phyloP scores from a whole-genome alignment of 495 filamentous ascomycete genomes.

The Talaromyces borbonicus region DNA sequence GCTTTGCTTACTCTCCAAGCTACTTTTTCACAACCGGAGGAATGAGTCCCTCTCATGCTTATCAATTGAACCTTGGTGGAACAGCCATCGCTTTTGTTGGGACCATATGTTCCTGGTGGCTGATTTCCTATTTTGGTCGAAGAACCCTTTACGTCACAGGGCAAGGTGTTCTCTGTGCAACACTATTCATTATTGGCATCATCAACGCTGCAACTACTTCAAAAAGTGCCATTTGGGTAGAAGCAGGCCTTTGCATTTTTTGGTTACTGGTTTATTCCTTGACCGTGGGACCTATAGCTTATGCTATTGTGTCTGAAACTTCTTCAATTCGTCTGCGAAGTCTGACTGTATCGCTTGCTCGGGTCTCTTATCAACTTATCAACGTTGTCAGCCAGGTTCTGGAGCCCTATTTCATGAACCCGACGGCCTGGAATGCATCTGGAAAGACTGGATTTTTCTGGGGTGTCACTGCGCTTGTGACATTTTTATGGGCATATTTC shows the following conservation, averaged over 20 bases:
- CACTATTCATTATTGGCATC: slow-evolving; percentile 52
- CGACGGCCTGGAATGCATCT: slow-evolving; percentile 53
- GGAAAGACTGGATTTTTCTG: slow-evolving; percentile 65
- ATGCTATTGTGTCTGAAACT: slow-evolving; percentile 61
- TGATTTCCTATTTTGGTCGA: slow-evolving; percentile 35
- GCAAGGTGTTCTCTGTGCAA: slow-evolving; percentile 31
- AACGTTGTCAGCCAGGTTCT: slow-evolving; percentile 54
- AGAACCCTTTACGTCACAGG: slow-evolving; percentile 45
- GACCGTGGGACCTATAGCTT: slow-evolving; percentile 63
- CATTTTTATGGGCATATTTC: slow-evolving; percentile 58
- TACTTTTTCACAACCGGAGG: slow-evolving; percentile 59
- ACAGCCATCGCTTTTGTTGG: slow-evolving; percentile 21
- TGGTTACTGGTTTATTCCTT: slow-evolving; percentile 61
- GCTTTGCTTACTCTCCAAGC: slow-evolving; percentile 43
- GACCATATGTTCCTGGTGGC: slow-evolving; percentile 16
- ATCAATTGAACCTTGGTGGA: slow-evolving; percentile 20
- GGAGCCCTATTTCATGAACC: slow-evolving; percentile 60
- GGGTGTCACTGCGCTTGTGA: slow-evolving; percentile 51
- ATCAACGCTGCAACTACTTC: slow-evolving; percentile 44
- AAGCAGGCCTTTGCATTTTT: slow-evolving; percentile 48
- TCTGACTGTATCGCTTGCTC: slow-evolving; percentile 53
- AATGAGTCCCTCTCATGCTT: slow-evolving; percentile 29
- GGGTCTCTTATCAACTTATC: slow-evolving; percentile 56
- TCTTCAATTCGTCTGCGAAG: slow-evolving; percentile 56
- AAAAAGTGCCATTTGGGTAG: slow-evolving; percentile 20